Evolutionary conservation across 1,284 basidiomycete genomes (phyloP).

Genomic region (Tilletia horrida): DNA sequence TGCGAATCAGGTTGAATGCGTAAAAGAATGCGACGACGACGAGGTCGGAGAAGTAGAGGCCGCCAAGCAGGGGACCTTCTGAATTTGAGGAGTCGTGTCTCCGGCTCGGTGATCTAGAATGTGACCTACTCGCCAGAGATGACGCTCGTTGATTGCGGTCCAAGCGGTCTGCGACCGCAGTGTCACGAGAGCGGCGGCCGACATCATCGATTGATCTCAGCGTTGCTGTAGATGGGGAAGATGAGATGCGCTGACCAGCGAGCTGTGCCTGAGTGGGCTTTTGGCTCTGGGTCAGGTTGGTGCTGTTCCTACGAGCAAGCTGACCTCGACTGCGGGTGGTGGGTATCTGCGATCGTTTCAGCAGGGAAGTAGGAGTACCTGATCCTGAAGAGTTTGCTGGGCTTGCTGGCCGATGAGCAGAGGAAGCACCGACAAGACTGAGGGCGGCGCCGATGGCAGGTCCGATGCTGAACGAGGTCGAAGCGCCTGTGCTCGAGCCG

Average conservation of each 20-base stretch:
- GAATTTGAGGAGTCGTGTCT: neutral
- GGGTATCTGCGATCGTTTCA: neutral
- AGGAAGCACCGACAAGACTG: conserved; percentile 1
- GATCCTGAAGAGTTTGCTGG: neutral
- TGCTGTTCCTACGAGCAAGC: conserved; percentile 18
- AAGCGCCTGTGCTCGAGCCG: neutral
- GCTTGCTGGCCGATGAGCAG: neutral
- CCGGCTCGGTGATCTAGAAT: neutral
- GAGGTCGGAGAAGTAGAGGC: conserved; percentile 49
- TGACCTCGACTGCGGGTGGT: conserved; percentile 10
- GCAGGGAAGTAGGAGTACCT: neutral
- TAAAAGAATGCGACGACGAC: conserved; percentile 46
- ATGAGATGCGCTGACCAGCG: neutral
- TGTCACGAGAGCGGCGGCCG: neutral
- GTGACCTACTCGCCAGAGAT: neutral
- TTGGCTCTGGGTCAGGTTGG: neutral
- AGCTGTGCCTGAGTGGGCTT: neutral
- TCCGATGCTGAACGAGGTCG: conserved; percentile 1
- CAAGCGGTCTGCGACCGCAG: too few relatives aligned
- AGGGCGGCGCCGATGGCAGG: conserved; percentile 7
- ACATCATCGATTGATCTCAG: neutral
- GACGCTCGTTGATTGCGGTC: neutral
- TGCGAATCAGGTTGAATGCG: conserved; percentile 42
- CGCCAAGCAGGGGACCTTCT: conserved; percentile 37
- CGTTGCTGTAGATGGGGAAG: neutral